phyloP scores from a whole-genome alignment of 495 filamentous ascomycete species.

The Parathielavia appendiculata region DNA sequence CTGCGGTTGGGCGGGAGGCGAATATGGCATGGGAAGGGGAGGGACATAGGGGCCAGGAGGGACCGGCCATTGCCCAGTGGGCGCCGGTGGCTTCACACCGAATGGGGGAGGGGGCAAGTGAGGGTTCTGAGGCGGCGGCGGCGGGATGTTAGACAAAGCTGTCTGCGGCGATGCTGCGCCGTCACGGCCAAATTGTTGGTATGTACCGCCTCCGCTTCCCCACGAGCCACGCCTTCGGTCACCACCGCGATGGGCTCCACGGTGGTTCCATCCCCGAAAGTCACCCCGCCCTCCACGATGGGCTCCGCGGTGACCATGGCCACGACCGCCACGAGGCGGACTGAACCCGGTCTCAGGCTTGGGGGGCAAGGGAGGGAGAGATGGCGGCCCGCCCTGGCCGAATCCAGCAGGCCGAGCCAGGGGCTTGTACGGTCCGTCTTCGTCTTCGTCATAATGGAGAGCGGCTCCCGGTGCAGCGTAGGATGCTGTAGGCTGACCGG shows the following conservation, averaged over 20 bases:
- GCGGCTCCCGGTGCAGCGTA: slow-evolving; percentile 15
- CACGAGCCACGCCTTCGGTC: slow-evolving; percentile 21
- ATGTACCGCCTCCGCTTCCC: slow-evolving; percentile 6
- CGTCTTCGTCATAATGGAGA: slow-evolving; percentile 55
- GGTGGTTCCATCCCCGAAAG: slow-evolving; percentile 29
- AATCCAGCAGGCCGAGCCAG: slow-evolving; percentile 58
- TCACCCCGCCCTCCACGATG: slow-evolving; percentile 40
- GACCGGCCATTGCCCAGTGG: slow-evolving; percentile 15
- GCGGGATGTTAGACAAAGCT: slow-evolving; percentile 7
- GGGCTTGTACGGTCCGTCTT: slow-evolving; percentile 64
- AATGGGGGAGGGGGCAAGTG: slow-evolving; percentile 19
- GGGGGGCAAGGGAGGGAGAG: slow-evolving; percentile 41
- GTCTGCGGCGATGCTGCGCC: slow-evolving; percentile 10
- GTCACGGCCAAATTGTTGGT: slow-evolving; percentile 11
- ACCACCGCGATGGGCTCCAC: slow-evolving; percentile 32
- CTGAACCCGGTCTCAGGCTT: slow-evolving; percentile 20
- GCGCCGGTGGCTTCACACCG: slow-evolving; percentile 11
- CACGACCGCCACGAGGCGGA: slow-evolving; percentile 17
- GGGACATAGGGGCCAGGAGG: slow-evolving; percentile 8
- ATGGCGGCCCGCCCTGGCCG: slow-evolving; percentile 36
- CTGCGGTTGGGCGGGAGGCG: slow-evolving; percentile 13
- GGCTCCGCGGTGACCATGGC: slow-evolving; percentile 25
- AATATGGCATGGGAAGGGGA: slow-evolving; percentile 15
- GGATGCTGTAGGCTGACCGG: slow-evolving; percentile 34
- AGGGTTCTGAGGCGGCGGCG: slow-evolving; percentile 12